Percentiles rank a stretch among this genome's conserved stretches.
Conservation (phyloP, 805 yeast genomes). For the Vanderwaltozyma polyspora region DNA sequence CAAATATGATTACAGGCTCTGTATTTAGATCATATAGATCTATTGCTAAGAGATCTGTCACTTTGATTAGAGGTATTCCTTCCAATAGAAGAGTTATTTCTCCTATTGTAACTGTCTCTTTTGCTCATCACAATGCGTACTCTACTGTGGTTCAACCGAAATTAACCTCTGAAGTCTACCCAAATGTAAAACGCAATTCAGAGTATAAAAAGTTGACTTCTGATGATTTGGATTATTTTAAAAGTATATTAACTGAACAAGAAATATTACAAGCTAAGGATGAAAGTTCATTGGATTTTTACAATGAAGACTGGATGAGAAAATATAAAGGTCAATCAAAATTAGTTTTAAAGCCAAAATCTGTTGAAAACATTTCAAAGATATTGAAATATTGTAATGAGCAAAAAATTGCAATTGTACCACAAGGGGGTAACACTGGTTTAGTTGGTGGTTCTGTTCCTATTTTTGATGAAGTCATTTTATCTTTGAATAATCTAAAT, state of each 20-base stretch:
- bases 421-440: constrained; percentile 97
- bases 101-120: too few species aligned
- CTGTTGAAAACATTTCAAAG: constrained; percentile 63
- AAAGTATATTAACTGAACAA: constrained; percentile 41
- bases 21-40: neutral
- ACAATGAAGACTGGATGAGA: constrained; percentile 90
- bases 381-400: constrained; percentile 76
- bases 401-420: constrained; percentile 70
- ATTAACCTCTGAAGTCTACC: constrained; percentile 63
- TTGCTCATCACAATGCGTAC: too few species aligned
- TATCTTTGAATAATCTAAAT: constrained; percentile 62
- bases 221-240: constrained; percentile 52
- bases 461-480: constrained; percentile 77
- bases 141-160: constrained; percentile 18
- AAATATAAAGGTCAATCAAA: constrained; percentile 83
- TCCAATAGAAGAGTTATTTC: too few species aligned
- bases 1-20: neutral
- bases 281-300: constrained; percentile 52
- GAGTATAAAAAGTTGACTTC: constrained; percentile 41
- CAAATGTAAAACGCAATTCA: constrained; percentile 41
- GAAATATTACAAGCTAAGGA: constrained; percentile 38
- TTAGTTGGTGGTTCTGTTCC: constrained; percentile 92
- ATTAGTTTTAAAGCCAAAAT: constrained; percentile 71
- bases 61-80: neutral
- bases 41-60: neutral